These are phyloP conservation scores for Colletotrichum sp. DNA, from an alignment of 2,329 filamentous ascomycete species.

Conservation along the genomic window DNA sequence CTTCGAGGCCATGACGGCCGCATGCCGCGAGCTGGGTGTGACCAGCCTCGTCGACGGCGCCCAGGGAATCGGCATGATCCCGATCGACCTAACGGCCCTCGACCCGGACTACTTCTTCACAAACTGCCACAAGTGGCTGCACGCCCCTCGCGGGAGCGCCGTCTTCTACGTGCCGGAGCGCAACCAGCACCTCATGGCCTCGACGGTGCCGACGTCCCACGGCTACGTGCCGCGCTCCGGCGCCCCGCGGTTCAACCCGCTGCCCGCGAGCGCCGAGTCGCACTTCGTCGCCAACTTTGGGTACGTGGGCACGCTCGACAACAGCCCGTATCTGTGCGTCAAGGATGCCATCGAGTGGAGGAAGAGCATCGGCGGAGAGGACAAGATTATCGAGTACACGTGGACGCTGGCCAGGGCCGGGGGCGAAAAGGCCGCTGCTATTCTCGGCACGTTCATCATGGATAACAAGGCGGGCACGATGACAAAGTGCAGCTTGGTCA, in stretches of 20 bases:
- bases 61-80: constrained; percentile 82
- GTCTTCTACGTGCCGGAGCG: constrained; percentile 78
- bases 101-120: constrained; percentile 86
- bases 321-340: constrained; percentile 73
- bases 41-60: constrained; percentile 83
- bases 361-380: constrained; percentile 72
- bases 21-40: constrained; percentile 71
- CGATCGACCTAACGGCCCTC: constrained; percentile 67
- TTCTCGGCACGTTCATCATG: constrained; percentile 73
- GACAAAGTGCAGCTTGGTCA: constrained; percentile 72
- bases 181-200: constrained; percentile 78
- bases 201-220: constrained; percentile 80
- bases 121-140: constrained; percentile 94
- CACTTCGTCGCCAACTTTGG: constrained; percentile 75
- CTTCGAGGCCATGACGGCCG: constrained; percentile 68
- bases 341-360: constrained; percentile 76
- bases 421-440: constrained; percentile 62
- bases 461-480: constrained; percentile 69
- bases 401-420: constrained; percentile 67
- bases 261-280: constrained; percentile 53
- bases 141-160: constrained; percentile 79
- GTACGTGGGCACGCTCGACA: constrained; percentile 78
- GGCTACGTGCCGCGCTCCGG: constrained; percentile 64
- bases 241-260: constrained; percentile 37
- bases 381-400: constrained; percentile 68